phyloP scores from a whole-genome alignment of 345 rosid species.

The Eucalyptus urophylla region DNA sequence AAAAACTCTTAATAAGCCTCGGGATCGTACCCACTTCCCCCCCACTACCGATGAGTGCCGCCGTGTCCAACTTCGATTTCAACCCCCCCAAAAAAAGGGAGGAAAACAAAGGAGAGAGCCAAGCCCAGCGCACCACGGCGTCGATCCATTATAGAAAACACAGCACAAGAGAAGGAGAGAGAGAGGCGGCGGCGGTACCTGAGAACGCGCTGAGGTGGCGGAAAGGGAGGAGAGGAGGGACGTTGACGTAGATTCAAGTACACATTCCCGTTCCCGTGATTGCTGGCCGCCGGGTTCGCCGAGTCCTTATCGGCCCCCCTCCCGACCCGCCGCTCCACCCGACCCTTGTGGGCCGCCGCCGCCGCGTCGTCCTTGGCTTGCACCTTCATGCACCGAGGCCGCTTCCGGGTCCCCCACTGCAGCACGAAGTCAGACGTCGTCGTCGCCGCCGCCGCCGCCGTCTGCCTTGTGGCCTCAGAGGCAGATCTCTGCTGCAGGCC shows the following conservation, averaged over 20 bases:
- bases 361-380: conserved; percentile 37
- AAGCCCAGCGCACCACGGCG: neutral
- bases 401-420: conserved; percentile 76
- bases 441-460: conserved; percentile 5
- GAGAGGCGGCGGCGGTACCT: conserved; percentile 16
- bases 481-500: conserved; percentile 22
- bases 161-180: neutral
- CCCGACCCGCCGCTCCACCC: conserved; percentile 38
- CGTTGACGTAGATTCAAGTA: conserved; percentile 50
- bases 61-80: neutral
- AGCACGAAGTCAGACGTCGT: conserved; percentile 41
- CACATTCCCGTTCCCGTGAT: conserved; percentile 5
- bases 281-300: neutral
- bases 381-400: conserved; percentile 64
- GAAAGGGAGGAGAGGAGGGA: conserved; percentile 29
- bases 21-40: neutral
- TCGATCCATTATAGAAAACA: neutral
- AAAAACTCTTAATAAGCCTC: neutral
- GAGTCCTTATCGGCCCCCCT: conserved; percentile 21
- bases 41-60: neutral
- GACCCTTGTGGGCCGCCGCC: conserved; percentile 20
- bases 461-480: conserved; percentile 6
- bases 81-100: neutral
- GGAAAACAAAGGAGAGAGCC: neutral
- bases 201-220: conserved; percentile 39